Evolutionary conservation across 2,329 filamentous ascomycete genomes (phyloP).

Genomic region (Magnaporthiopsis poae): DNA sequence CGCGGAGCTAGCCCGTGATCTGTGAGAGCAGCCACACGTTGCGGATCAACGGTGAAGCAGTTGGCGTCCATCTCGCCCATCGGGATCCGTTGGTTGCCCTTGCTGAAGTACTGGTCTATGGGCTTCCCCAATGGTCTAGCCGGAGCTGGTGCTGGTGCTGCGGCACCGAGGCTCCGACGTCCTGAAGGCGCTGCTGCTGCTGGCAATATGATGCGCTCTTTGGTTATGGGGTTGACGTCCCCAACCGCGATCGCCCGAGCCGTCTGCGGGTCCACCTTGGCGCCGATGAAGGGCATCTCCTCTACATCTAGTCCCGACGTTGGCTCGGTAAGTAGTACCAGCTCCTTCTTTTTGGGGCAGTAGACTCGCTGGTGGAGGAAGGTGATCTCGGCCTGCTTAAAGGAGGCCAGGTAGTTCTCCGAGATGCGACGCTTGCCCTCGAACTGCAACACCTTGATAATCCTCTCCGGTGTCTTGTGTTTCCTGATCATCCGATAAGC

Average conservation of each 20-base stretch:
- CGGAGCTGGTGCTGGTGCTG: conserved; percentile 13
- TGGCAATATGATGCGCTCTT: conserved; percentile 46
- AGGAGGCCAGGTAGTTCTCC: conserved; percentile 67
- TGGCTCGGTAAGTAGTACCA: conserved; percentile 67
- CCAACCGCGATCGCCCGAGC: conserved; percentile 69
- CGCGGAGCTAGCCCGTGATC: conserved; percentile 41
- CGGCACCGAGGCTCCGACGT: background rate
- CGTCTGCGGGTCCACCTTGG: conserved; percentile 55
- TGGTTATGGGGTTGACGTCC: conserved; percentile 83
- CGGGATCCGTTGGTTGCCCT: conserved; percentile 39
- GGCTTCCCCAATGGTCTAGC: conserved; percentile 33
- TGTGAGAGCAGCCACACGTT: conserved; percentile 38
- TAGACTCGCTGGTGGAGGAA: conserved; percentile 94
- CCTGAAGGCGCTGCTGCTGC: conserved; percentile 27
- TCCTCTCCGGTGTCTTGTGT: conserved; percentile 74
- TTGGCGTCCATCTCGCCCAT: conserved; percentile 56
- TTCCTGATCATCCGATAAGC: conserved; percentile 84
- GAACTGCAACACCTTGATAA: conserved; percentile 75
- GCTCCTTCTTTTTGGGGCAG: conserved; percentile 59
- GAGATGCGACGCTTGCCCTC: conserved; percentile 79
- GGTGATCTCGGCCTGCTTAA: conserved; percentile 78
- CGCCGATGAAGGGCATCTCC: conserved; percentile 73
- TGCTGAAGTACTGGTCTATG: conserved; percentile 47
- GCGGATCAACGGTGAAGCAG: conserved; percentile 44
- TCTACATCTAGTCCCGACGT: conserved; percentile 53